Base-by-base conservation (phyloP, 768 basidiomycete genomes). In the Rhizopogon salebrosus region DNA sequence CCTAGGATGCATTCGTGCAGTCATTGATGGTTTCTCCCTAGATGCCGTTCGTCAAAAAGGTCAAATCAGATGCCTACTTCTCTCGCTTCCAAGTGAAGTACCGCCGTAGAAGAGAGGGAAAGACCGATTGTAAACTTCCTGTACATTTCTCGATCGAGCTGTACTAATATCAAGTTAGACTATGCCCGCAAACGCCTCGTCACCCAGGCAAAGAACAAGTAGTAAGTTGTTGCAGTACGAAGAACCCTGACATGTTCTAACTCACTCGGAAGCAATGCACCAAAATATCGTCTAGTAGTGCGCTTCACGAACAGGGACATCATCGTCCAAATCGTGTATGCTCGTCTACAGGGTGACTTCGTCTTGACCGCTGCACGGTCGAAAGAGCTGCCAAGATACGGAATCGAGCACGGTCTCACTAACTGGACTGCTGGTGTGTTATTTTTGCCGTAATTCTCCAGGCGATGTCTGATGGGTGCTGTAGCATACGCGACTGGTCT, bases 161-260 rank as follows among this genome's bases (percentile, higher is more conserved):
- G 2, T 48, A 40, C 58, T 61, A 20, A 63, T 49, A 9, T n/a
- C 50, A 35, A 49, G 29, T 22, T 26, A 93, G 91, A 98, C 82
- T 98, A 98, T 64, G 97, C 97, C 59, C 91, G 97, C 62, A 97
- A 98, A 78, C 87, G 95, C 61, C 83, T 99, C 51, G 85, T 98
- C 60, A 85, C 91, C 54, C 97, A 99, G 81, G 94, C 97, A 54
- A 99, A 99, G 83, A 98, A 98, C 85, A 98, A 98, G 80, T 98
- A 97, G 87, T 89, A 68, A 31, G 84, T 72, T 9, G 53, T 16
- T 20, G 31, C 49, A 20, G 38, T 24, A 22, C 18, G 40, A 18
- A 9, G 27, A 18, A 8, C 39, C 2, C 24, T 52, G 20, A 20
- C 22, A 0, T 41, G 22, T 4, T 39, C 60, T 70, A 41, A 57